Base-by-base conservation (phyloP, 345 rosid species). In the Gossypioides kirkii region DNA sequence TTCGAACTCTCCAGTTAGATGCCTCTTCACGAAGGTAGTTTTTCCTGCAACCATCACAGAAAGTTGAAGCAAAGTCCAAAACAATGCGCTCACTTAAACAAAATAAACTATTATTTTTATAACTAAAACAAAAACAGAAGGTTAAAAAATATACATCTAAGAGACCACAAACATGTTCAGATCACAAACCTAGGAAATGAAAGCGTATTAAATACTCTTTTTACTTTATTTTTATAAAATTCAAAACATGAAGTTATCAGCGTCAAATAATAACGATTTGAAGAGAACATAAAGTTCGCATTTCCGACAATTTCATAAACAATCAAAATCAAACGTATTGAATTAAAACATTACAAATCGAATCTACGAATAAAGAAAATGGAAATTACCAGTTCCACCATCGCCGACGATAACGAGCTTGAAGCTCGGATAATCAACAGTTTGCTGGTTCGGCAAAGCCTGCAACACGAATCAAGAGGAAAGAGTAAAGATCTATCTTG, bases 351-450 rank as follows among this genome's bases (percentile, higher is more conserved):
- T 13, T 16, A 18, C 1, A 17, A 42, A 54, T 7, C 23, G 14
- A 26, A 41, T 7, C 20, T 26, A 10, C 25, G 10, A 49, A n/a
- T 1, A 13, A 55, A 6, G 26, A 10, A 60, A 49, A n/a, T 6
- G 11, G 18, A 20, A 56, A 23, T 45, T 84, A 92, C 98, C 98
- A 42, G 99, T 94, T 58, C 98, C 98, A 8, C 90, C 90, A 65
- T 95, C 97, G 18, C 99, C 99, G 8, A 95, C 99, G 70, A 95
- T 84, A 42, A 95, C 94, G 43, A 95, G 98, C 87, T 94, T 94
- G 89, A 92, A 94, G 84, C 84, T 84, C 60, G 96, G 96, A 70
- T 91, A 81, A 72, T 84, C 82, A 1, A 93, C 93, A 47, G 87
- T 84, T 72, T 78, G 88, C 78, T 83, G 95, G 64, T 87, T 89